phyloP scores from a whole-genome alignment of 805 yeast species.

The Candida taoyuanica region DNA sequence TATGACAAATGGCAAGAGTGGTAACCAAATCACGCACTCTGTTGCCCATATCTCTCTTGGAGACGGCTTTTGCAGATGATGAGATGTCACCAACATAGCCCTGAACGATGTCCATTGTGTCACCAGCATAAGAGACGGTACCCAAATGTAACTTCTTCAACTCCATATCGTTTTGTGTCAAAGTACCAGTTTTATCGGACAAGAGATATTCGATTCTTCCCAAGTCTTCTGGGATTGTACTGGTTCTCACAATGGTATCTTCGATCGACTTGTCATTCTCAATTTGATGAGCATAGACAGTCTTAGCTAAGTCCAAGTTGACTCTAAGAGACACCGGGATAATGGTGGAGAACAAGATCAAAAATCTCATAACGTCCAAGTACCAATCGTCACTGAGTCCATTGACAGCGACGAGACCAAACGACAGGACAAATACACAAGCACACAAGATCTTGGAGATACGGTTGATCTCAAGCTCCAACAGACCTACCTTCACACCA shows the following conservation, averaged over 20 bases:
- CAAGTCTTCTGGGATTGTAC: conserved; percentile 96
- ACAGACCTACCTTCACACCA: conserved; percentile 82
- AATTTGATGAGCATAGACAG: conserved; percentile 93
- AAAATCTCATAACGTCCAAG: conserved; percentile 82
- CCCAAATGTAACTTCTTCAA: conserved; percentile 91
- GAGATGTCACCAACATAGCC: conserved; percentile 47
- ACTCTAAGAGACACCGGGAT: conserved; percentile 96
- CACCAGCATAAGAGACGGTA: conserved; percentile 86
- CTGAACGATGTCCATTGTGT: conserved; percentile 83
- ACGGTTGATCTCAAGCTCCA: conserved; percentile 86
- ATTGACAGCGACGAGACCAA: conserved; percentile 72
- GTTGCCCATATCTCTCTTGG: conserved; percentile 64
- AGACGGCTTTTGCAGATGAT: conserved; percentile 26
- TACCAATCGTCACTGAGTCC: conserved; percentile 81
- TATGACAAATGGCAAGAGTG: conserved; percentile 92
- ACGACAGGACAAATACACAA: conserved; percentile 75
- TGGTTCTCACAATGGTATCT: conserved; percentile 89
- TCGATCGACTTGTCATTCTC: conserved; percentile 81
- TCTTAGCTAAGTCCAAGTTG: conserved; percentile 89
- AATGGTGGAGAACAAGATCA: conserved; percentile 89
- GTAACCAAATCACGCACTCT: conserved; percentile 76
- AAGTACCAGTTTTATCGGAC: conserved; percentile 94
- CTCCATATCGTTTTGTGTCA: conserved; percentile 98
- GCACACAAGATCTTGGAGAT: conserved; percentile 85
- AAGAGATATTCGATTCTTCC: conserved; percentile 92